These are phyloP conservation scores for Ascosphaera apis DNA, from an alignment of 2,329 filamentous ascomycete species.

Conservation along the genomic window DNA sequence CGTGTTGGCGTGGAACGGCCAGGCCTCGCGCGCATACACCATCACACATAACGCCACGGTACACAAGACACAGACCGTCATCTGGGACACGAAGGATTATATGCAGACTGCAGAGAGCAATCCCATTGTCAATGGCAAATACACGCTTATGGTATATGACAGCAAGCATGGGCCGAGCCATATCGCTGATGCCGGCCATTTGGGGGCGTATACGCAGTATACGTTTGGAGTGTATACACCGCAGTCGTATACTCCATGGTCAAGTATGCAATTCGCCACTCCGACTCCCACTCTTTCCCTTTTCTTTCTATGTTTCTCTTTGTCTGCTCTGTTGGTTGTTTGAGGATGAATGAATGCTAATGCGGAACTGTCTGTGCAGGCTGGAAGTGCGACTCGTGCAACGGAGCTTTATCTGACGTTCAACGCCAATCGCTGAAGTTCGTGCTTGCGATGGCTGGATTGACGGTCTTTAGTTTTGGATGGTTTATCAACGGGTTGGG, in stretches of 20 bases:
- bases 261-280: slow-evolving; percentile 21
- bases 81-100: slow-evolving; percentile 38
- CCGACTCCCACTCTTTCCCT: background rate
- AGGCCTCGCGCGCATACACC: slow-evolving; percentile 37
- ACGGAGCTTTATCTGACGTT: slow-evolving; percentile 25
- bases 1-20: slow-evolving; percentile 36
- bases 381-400: slow-evolving; percentile 35
- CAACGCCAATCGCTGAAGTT: slow-evolving; percentile 33
- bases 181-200: slow-evolving; percentile 29
- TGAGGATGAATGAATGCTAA: slow-evolving; percentile 4
- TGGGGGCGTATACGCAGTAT: slow-evolving; percentile 28
- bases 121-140: slow-evolving; percentile 34
- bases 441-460: slow-evolving; percentile 29
- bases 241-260: slow-evolving; percentile 27
- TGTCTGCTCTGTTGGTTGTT: background rate
- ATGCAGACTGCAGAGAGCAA: slow-evolving; percentile 24
- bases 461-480: slow-evolving; percentile 35
- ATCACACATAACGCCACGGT: slow-evolving; percentile 36
- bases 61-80: slow-evolving; percentile 26
- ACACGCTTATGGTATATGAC: slow-evolving; percentile 42
- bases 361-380: slow-evolving; percentile 14
- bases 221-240: slow-evolving; percentile 40
- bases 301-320: slow-evolving; percentile 3
- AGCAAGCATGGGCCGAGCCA: slow-evolving; percentile 28
- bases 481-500: slow-evolving; percentile 25